phyloP scores from a whole-genome alignment of 2,329 filamentous ascomycete genomes.

The Alternaria sp. region DNA sequence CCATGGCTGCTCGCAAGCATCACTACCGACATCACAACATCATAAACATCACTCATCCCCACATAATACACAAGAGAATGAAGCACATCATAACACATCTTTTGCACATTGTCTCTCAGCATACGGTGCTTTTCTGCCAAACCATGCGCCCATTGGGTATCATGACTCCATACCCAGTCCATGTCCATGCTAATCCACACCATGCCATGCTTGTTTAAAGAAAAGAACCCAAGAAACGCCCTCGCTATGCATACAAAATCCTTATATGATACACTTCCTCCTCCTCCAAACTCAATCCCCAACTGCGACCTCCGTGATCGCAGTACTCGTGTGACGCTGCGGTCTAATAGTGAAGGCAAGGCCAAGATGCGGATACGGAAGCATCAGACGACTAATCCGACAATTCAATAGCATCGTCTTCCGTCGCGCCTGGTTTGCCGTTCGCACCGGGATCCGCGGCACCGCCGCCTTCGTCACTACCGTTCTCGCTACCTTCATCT shows the following conservation, averaged over 20 bases:
- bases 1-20: too few species aligned
- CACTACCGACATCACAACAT: too few species aligned
- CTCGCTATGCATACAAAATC: neutral
- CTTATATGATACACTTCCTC: neutral
- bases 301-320: neutral
- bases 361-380: accelerated
- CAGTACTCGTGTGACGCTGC: too few species aligned
- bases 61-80: neutral
- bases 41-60: too few species aligned
- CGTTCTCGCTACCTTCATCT: constrained; percentile 10
- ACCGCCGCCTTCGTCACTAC: constrained; percentile 3
- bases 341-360: neutral
- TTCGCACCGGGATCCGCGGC: neutral
- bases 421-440: constrained; percentile 27
- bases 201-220: neutral
- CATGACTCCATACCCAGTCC: neutral
- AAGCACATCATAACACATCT: neutral
- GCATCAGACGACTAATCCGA: constrained; percentile 27
- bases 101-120: neutral
- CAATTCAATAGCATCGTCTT: constrained; percentile 45
- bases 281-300: neutral
- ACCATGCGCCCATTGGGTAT: neutral
- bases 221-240: neutral
- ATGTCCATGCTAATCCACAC: neutral
- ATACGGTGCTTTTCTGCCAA: neutral